Evolutionary conservation across 2,329 filamentous ascomycete genomes (phyloP), one percentile per base, ranked within the genome.

Genomic region (Pezicula neosporulosa): DNA sequence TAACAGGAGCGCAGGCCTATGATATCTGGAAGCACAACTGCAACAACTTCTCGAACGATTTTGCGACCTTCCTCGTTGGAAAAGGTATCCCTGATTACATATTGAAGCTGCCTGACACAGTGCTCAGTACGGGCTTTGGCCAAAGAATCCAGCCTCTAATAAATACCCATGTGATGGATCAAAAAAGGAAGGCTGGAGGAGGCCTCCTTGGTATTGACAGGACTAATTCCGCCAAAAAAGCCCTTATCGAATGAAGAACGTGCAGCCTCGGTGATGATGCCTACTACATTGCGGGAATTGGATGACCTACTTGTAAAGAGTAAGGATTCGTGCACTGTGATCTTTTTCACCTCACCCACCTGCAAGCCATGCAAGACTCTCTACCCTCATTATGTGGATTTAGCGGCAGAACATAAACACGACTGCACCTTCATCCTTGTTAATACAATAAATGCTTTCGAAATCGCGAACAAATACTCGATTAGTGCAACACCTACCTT

Each of bases 41-140:
- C 75, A 99, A 97, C 73, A 97, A 97, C 69, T 99, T 97, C 70
- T 90, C 89, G 3, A 93, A 97, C 64, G 91, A 96, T 55, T 86
- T 97, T 59, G 77, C 90, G 56, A 94, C 89, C 69, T 97, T 97
- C 57, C 76, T 97, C 0, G 75, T 97, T 1, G 93, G 94, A 19
- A 88, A 85, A 60, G 89, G 90, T 3, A 97, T 97, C 53, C 94
- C 94, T 0, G 80, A 85, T 1, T 85, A 96, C 62, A 97, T 99
- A 58, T 81, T 83, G 28, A 90, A 86, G 59, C 85, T 97, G 66
- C 93, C 93, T 0, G 80, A 91, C 63, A 87, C 86, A 1, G 92
- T 97, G 8, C 77, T 97, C 12, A 83, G 88, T 52, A 94, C 90
- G 0, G 90, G 90, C 0, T 87, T 96, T 63, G 94, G 94, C 1